phyloP scores from a whole-genome alignment of 2,329 filamentous ascomycete genomes.

The Aurifilum marmelostoma region DNA sequence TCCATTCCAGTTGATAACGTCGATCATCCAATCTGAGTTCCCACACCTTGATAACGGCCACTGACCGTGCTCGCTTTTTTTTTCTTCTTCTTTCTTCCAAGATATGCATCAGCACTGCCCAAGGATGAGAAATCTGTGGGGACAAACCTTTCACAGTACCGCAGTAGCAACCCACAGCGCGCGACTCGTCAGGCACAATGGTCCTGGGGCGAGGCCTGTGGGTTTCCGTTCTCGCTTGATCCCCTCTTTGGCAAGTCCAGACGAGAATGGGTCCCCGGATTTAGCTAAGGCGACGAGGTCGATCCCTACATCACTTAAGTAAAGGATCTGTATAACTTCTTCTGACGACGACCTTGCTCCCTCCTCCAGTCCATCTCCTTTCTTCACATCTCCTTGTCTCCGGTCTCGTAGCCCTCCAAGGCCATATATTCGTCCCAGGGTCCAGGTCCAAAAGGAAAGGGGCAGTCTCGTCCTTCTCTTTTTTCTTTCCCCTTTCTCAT shows the following conservation, averaged over 20 bases:
- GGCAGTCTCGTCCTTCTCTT: not conserved
- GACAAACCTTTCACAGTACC: not conserved
- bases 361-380: not conserved
- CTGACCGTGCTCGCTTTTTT: not conserved
- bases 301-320: conserved; percentile 29
- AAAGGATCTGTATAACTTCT: conserved; percentile 8
- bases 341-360: not conserved
- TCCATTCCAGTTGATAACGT: not conserved
- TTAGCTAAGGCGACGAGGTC: conserved; percentile 11
- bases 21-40: not conserved
- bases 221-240: not conserved
- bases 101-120: too few species aligned
- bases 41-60: conserved; percentile 1
- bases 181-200: not conserved
- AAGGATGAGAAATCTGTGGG: not conserved
- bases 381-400: not conserved
- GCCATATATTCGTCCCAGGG: too few species aligned
- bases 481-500: not conserved
- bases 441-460: not conserved
- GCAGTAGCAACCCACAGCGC: not conserved
- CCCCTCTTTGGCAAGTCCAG: conserved; percentile 28
- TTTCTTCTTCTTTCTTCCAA: too few species aligned
- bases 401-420: not conserved
- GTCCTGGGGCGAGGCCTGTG: not conserved
- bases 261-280: conserved; percentile 23